These are phyloP conservation scores for Colletotrichum acutatum DNA, from an alignment of 2,329 filamentous ascomycete species.

Conservation along the genomic window DNA sequence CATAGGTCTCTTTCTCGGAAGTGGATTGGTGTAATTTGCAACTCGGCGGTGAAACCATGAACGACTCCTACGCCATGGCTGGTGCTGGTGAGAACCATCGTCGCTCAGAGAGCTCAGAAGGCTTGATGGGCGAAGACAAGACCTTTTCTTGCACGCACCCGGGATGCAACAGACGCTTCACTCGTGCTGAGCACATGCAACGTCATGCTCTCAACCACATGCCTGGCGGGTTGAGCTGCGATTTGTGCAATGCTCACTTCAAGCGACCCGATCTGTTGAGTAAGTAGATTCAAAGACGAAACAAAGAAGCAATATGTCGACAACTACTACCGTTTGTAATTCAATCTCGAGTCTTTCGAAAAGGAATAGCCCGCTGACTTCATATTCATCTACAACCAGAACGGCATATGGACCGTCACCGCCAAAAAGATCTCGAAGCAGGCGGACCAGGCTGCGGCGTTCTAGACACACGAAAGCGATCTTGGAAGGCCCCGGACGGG, in stretches of 20 bases:
- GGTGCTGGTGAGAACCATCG: neutral
- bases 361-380: neutral
- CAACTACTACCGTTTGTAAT: neutral
- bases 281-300: constrained; percentile 25
- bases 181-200: constrained; percentile 67
- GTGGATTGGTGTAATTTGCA: constrained; percentile 1
- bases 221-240: constrained; percentile 64
- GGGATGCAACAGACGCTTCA: constrained; percentile 64
- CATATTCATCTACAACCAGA: constrained; percentile 48
- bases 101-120: constrained; percentile 26
- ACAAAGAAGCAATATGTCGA: neutral
- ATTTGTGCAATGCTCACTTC: constrained; percentile 69
- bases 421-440: constrained; percentile 65
- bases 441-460: constrained; percentile 61
- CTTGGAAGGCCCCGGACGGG: constrained; percentile 65
- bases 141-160: constrained; percentile 51
- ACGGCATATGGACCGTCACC: constrained; percentile 66
- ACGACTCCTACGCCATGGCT: neutral
- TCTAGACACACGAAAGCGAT: constrained; percentile 65
- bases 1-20: neutral
- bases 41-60: neutral
- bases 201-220: constrained; percentile 68
- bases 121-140: constrained; percentile 18
- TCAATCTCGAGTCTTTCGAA: neutral
- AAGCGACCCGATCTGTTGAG: constrained; percentile 65